phyloP scores from a whole-genome alignment of 192 early-diverging fungal genomes.

The Coemansia biformis region DNA sequence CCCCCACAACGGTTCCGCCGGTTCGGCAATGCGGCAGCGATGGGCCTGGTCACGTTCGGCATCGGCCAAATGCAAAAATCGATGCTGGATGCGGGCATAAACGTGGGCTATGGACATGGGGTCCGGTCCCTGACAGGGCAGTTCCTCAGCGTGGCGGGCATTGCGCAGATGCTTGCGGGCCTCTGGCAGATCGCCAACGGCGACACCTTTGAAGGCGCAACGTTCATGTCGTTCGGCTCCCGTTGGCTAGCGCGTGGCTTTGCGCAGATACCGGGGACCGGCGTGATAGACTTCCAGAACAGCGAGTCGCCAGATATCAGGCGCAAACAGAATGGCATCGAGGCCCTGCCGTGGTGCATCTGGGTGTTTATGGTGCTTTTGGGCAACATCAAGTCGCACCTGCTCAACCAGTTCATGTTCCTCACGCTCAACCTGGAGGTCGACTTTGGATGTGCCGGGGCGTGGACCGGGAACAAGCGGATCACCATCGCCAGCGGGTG shows the following conservation, averaged over 20 bases:
- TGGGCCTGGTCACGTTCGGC: slow-evolving; percentile 29
- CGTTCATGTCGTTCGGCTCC: slow-evolving; percentile 44
- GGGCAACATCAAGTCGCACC: slow-evolving; percentile 43
- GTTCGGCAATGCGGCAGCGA: slow-evolving; percentile 37
- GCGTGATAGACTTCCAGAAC: slow-evolving; percentile 26
- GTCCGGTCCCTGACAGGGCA: slow-evolving; percentile 18
- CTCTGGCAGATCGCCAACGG: slow-evolving; percentile 51
- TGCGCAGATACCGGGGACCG: slow-evolving; percentile 22
- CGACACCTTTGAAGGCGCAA: slow-evolving; percentile 46
- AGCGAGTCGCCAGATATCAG: slow-evolving; percentile 18
- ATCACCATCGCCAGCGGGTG: slow-evolving; percentile 32
- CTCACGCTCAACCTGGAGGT: slow-evolving; percentile 33
- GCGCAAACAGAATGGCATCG: slow-evolving; percentile 35
- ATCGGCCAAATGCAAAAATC: slow-evolving; percentile 32
- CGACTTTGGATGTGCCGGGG: slow-evolving; percentile 31
- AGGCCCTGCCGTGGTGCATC: slow-evolving; percentile 30
- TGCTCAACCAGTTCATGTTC: slow-evolving; percentile 43
- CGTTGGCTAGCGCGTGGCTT: slow-evolving; percentile 44
- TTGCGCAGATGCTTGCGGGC: slow-evolving; percentile 31
- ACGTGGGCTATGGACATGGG: slow-evolving; percentile 33
- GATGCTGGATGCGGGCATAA: slow-evolving; percentile 39
- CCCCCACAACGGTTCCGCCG: slow-evolving; percentile 36
- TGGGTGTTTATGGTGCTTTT: slow-evolving; percentile 44
- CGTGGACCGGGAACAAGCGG: slow-evolving; percentile 17
- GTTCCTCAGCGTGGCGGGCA: slow-evolving; percentile 32